Base-by-base conservation (phyloP, 306 rosid genomes). In the Lotus japonicus region DNA sequence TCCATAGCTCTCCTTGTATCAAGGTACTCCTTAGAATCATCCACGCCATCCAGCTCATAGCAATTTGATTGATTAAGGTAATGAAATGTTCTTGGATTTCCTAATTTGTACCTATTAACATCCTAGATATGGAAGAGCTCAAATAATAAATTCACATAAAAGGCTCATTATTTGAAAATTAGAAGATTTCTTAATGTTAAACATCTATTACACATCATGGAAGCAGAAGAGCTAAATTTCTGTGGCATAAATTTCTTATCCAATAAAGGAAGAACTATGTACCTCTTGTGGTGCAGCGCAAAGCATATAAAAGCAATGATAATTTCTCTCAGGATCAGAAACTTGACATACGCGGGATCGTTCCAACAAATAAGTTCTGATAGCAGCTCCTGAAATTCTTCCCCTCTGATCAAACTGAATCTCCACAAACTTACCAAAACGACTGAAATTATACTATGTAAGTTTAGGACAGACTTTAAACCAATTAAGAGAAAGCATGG, bases 341-440 rank as follows among this genome's bases (percentile, higher is more conserved):
- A 92, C 86, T 89, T 92, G 98, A 85, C 98, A 92, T 65, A 92
- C 98, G 45, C 98, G 96, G 3, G 98, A 92, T 53, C 88, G 71
- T 79, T 92, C 98, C 73, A 92, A 73, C 71, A 92, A 87, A 84
- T 92, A 92, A 50, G 95, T 92, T 84, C 92, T 89, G 73, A 92
- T 92, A 21, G 98, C 98, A 83, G 98, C 98, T 80, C 98, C 98
- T 41, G 98, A 92, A 72, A 92, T 92, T 89, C 95, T 92, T 74
- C 89, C 90, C 74, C 64, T 73, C 16, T 66, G 75, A 74, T 92
- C 86, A 82, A 92, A 92, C 82, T 92, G 98, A 82, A 92, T 76
- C 92, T 92, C 98, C 84, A 92, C 98, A 54, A 92, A 92, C 89
- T 92, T 92, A 80, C 98, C 98, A 80, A 92, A 92, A 68, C 98